Evolutionary conservation across 805 yeast genomes (phyloP), one percentile per base, ranked within the genome.

Genomic region (Myxozyma sirexii): DNA sequence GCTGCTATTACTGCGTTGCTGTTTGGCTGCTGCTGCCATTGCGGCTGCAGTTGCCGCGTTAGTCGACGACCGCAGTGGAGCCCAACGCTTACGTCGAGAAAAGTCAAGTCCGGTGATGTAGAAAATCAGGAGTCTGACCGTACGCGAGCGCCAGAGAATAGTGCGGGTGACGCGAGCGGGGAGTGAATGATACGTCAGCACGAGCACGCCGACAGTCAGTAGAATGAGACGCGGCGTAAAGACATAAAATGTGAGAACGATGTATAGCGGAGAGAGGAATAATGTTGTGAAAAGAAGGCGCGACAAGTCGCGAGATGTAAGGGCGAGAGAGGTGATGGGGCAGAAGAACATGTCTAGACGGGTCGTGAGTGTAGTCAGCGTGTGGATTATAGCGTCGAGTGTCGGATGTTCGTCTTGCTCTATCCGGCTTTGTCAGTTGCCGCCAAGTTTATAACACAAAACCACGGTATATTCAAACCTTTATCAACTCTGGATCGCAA

Each of bases 81-180:
- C 12, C 24, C 38, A 27, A 17, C 31, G 33, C 6, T 41, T 48
- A 26, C 59, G 53, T 26, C 47, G 42, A 12, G 66, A 72, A 69
- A 90, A 85, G 75, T 91, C 96, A 52, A 93, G 78, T 1, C 98
- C 97, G 0, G 97, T 92, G 47, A 89, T 74, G 70, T 90, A 90
- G 72, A 91, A 93, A 53, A 88, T 84, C 5, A 87, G 67, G 51
- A 87, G 72, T 65, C 97, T 81, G 3, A 88, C 82, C 5, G 84
- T 68, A 68, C 86, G 81, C 60, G 93, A 85, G 67, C 87, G 85
- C 98, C 98, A 93, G 35, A 92, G 76, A 62, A 93, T 78, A 57
- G 85, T 84, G 68, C 99, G 82, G 0, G 96, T 85, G 8, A 93
- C 91, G 59, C 90, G 79, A 29, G 91, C 84, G 81, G 90, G 90